Evolutionary conservation across 192 early-diverging fungal species (phyloP).

Genomic region (Entomortierella chlamydospora): DNA sequence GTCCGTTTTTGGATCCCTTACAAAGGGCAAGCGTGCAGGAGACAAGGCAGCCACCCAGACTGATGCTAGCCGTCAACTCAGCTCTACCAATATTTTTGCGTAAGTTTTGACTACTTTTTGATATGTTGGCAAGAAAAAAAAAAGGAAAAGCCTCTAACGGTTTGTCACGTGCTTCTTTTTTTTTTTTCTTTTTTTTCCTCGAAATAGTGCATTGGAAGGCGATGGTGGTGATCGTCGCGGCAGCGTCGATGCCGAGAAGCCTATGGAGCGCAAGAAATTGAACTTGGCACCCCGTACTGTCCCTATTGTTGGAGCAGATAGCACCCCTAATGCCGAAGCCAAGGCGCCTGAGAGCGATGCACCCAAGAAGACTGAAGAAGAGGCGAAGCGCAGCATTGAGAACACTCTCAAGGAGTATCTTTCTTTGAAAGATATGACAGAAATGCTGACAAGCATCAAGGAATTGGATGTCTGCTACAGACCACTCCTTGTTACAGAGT

Average conservation of each 20-base stretch:
- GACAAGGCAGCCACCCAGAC: slow-evolving; percentile 53
- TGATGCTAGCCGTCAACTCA: slow-evolving; percentile 58
- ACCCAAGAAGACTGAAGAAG: slow-evolving; percentile 60
- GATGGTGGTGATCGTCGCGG: slow-evolving; percentile 33
- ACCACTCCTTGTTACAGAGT: slow-evolving; percentile 33
- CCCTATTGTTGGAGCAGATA: slow-evolving; percentile 39
- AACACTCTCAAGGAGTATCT: slow-evolving; percentile 74
- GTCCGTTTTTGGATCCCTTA: slow-evolving; percentile 59
- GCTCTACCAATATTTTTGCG: slow-evolving; percentile 57
- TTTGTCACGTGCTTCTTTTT: slow-evolving; percentile 19
- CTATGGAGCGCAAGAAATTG: slow-evolving; percentile 40
- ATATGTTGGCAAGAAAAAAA: not conserved
- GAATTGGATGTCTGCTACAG: slow-evolving; percentile 58
- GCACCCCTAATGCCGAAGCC: slow-evolving; percentile 39
- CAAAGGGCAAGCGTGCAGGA: slow-evolving; percentile 58
- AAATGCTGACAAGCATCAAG: slow-evolving; percentile 75
- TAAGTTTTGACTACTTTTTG: slow-evolving; percentile 25
- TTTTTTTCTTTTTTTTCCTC: slow-evolving; percentile 5
- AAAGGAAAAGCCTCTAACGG: no score
- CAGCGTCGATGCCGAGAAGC: slow-evolving; percentile 52
- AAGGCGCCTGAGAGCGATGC: slow-evolving; percentile 28
- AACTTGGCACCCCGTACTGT: slow-evolving; percentile 44
- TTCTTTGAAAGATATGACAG: slow-evolving; percentile 64
- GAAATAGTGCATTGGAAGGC: slow-evolving; percentile 45
- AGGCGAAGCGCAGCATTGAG: slow-evolving; percentile 49